Base-by-base conservation (phyloP, 345 rosid genomes). In the Hypericum perforatum region DNA sequence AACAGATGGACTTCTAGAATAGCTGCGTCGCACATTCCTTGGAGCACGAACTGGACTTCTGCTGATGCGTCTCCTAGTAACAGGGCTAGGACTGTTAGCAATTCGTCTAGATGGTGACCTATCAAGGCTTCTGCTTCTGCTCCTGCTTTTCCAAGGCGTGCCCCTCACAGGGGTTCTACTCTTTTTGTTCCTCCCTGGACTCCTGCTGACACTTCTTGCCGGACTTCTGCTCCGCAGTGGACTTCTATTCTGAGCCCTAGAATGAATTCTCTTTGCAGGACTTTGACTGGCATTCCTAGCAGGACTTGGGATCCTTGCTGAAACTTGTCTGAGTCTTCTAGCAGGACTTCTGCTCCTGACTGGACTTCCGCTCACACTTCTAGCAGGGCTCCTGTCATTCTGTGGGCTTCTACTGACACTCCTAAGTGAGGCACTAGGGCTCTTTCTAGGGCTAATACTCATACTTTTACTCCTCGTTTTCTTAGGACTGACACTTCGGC, bases 401-500 rank as follows among this genome's bases (percentile, higher is more conserved):
- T 59, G 76, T 11, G 77, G 89, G 70, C 84, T 80, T 54, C 60
- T 72, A 64, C 78, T 77, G 29, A 76, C 85, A 50, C 98, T 88
- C 77, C 60, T 45, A 22, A 22, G 32, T 22, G 32, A 22, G 32
- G 32, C 32, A 16, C 85, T 84, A 73, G 53, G 73, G 70, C 74
- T 76, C 75, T 74, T 73, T 61, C 76, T 61, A 38, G 95, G 95
- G 74, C 95, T 92, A 58, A 79, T 73, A 76, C 95, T 86, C 66
- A 65, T 74, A 70, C 92, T 84, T 77, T 78, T 90, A 78, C 89
- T 82, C 54, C 56, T 63, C 49, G 85, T 62, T 86, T 80, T 85
- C 72, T 81, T 79, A 45, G 95, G 90, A 75, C 86, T 92, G 68
- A 76, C 62, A 76, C 95, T 92, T 67, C 89, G 74, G 71, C 96